phyloP scores from a whole-genome alignment of 352 stramenopile genomes.

The Pythium pyrilobum region DNA sequence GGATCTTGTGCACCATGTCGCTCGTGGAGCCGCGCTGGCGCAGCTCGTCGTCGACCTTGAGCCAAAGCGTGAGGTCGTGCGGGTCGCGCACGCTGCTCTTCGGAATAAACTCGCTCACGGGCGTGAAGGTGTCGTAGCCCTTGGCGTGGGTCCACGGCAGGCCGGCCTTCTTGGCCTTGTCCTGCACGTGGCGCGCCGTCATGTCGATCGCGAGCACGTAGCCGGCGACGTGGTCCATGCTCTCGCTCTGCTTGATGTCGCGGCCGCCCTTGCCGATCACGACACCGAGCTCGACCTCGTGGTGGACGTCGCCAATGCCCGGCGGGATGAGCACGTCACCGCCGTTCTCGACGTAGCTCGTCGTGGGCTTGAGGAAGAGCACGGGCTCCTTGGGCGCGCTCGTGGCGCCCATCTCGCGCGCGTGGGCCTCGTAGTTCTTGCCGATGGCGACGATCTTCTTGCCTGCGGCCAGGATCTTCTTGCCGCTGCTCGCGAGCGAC shows the following conservation, averaged over 20 bases:
- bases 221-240: slow-evolving; percentile 65
- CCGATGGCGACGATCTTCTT: slow-evolving; percentile 83
- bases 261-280: slow-evolving; percentile 64
- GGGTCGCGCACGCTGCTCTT: slow-evolving; percentile 54
- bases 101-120: slow-evolving; percentile 76
- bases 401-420: slow-evolving; percentile 66
- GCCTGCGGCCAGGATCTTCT: slow-evolving; percentile 51
- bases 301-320: slow-evolving; percentile 69
- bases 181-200: slow-evolving; percentile 71
- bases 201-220: slow-evolving; percentile 81
- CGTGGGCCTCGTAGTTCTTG: slow-evolving; percentile 84
- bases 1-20: slow-evolving; percentile 80
- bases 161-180: slow-evolving; percentile 69
- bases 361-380: slow-evolving; percentile 81
- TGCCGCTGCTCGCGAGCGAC: slow-evolving; percentile 26
- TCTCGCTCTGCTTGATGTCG: slow-evolving; percentile 53
- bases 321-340: slow-evolving; percentile 56
- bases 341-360: slow-evolving; percentile 57
- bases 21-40: slow-evolving; percentile 66
- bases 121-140: slow-evolving; percentile 76
- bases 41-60: slow-evolving; percentile 72
- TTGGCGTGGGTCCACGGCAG: slow-evolving; percentile 76
- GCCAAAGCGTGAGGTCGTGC: slow-evolving; percentile 71
- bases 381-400: slow-evolving; percentile 65
- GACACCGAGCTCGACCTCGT: slow-evolving; percentile 82